Evolutionary conservation across 352 stramenopile genomes (phyloP).

Genomic region (Stephanocyclus meneghinianus): DNA sequence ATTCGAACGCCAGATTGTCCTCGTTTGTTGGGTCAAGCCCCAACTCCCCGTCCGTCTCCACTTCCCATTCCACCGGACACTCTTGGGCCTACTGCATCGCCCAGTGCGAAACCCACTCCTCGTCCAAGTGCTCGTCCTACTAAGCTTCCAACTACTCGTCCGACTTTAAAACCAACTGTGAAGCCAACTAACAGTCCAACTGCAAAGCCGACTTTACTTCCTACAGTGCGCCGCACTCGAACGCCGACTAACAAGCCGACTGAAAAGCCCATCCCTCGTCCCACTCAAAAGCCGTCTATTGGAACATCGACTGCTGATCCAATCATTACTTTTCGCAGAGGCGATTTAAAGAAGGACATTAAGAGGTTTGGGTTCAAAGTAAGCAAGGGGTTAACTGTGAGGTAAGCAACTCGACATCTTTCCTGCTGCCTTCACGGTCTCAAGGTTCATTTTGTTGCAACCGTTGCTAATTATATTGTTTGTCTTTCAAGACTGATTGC

Average conservation of each 20-base stretch:
- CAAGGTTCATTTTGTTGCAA: background rate
- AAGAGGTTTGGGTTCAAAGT: slow-evolving; percentile 5
- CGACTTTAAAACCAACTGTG: background rate
- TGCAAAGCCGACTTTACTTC: too few relatives aligned
- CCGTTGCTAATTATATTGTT: background rate
- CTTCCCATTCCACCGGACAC: background rate
- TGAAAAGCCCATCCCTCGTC: too few relatives aligned
- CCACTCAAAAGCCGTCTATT: too few relatives aligned
- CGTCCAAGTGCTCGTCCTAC: background rate
- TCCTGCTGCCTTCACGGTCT: background rate
- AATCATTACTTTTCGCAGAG: slow-evolving; percentile 5
- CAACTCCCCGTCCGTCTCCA: background rate
- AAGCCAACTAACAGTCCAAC: background rate
- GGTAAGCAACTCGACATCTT: background rate
- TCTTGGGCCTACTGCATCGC: background rate
- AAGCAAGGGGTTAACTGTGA: background rate
- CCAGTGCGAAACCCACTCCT: background rate
- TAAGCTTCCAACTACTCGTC: background rate
- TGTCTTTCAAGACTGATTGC: slow-evolving; percentile 11
- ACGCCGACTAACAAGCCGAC: too few relatives aligned
- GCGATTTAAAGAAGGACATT: slow-evolving; percentile 2
- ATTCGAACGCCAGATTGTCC: background rate
- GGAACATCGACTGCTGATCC: background rate
- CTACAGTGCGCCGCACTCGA: too few relatives aligned
- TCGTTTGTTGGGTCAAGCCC: background rate